Evolutionary conservation across 306 rosid genomes (phyloP), one percentile per base, ranked within the genome.

Genomic region (Arachis hypogaea): DNA sequence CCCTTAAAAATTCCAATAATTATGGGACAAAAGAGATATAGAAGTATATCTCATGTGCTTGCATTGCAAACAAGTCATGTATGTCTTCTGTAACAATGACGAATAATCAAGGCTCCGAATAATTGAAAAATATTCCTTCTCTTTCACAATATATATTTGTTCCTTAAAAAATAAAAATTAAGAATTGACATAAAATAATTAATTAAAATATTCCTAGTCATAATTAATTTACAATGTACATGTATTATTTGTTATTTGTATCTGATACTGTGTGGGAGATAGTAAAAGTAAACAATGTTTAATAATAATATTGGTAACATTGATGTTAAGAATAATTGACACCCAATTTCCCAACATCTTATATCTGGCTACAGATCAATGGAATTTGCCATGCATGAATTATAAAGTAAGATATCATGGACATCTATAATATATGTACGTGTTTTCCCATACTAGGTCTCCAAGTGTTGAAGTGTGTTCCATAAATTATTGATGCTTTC

Each of bases 11-110:
- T 12, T 7, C 29, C 22, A 14, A 14, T n/a, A 22, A 33, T 33
- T 33, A 52, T n/a, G 58, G 29, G 58, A 52, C 58, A 52, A 52
- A 52, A 52, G 7, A 52, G 58, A 52, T 52, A 52, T 52, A 22
- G 29, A n/a, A 14, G 29, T 12, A 3, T 14, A 3, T 14, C 10
- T 4, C 2, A n/a, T 52, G 6, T 51, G 6, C 29, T 14, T 52
- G 29, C 28, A 14, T 14, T 52, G 29, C 28, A 52, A 14, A n/a
- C 58, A 52, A 52, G 58, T 52, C 58, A 52, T 14, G 0, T n/a
- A 22, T 22, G 28, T 22, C 28, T 22, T 1, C 1, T 11, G 57
- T 51, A 5, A n/a, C 22, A n/a, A 4, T 51, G 22, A 51, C 57
- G n/a, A 51, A 51, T 51, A 22, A 22, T 22, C n/a, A 51, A n/a